Conservation (phyloP, 2,329 filamentous ascomycete genomes). For the Penicillium sp. region DNA sequence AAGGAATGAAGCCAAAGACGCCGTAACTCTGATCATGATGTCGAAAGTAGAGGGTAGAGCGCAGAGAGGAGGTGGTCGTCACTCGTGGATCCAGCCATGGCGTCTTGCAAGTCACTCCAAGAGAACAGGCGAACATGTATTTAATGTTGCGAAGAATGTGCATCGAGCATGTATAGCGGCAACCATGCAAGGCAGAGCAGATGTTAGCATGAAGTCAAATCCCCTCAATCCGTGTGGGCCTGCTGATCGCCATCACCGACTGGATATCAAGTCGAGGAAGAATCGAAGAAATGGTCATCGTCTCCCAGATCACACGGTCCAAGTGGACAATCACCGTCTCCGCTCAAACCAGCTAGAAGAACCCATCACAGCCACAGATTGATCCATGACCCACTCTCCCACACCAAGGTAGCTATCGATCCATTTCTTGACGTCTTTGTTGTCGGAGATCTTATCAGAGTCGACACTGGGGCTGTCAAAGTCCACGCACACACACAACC, state of each 20-base stretch:
- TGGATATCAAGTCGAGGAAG: slow-evolving; percentile 8
- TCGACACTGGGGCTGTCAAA: slow-evolving; percentile 71
- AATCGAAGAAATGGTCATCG: slow-evolving; percentile 3
- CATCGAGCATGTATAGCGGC: neutral
- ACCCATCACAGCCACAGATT: slow-evolving; percentile 88
- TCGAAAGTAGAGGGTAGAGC: slow-evolving; percentile 13
- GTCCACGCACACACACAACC: slow-evolving; percentile 37
- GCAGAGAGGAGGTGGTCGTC: slow-evolving; percentile 21
- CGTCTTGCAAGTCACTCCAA: neutral
- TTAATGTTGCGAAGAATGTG: neutral
- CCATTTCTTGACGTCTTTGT: slow-evolving; percentile 83
- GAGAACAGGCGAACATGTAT: neutral
- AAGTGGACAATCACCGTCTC: slow-evolving; percentile 63
- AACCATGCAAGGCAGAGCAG: too few relatives aligned
- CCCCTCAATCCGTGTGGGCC: too few relatives aligned
- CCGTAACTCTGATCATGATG: slow-evolving; percentile 19
- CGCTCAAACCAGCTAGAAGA: slow-evolving; percentile 90
- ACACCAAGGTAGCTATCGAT: slow-evolving; percentile 91
- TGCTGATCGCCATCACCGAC: neutral
- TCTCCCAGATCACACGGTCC: neutral
- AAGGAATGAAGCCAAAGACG: slow-evolving; percentile 23
- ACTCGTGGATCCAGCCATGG: slow-evolving; percentile 22
- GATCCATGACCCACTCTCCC: slow-evolving; percentile 98
- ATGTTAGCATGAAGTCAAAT: too few relatives aligned
- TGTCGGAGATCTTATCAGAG: slow-evolving; percentile 81